phyloP scores from a whole-genome alignment of 176 grass and related monocot genomes.

The Triticum dicoccoides region DNA sequence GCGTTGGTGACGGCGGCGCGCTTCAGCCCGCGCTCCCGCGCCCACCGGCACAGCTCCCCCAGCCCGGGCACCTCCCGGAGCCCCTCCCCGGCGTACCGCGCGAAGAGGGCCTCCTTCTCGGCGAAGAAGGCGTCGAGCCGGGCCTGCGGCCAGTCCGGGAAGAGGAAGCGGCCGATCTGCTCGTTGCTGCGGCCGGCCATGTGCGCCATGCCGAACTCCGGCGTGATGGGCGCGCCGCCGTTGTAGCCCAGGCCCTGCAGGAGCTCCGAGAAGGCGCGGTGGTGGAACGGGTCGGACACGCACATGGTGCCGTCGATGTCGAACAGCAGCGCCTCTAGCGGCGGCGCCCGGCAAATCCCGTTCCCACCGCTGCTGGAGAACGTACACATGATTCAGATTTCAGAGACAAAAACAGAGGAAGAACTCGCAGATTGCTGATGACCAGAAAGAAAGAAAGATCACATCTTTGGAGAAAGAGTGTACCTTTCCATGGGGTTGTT shows the following conservation, averaged over 20 bases:
- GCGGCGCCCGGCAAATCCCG: slow-evolving; percentile 32
- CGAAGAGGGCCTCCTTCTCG: slow-evolving; percentile 75
- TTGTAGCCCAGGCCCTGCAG: slow-evolving; percentile 73
- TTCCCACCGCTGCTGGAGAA: slow-evolving; percentile 13
- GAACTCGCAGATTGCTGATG: background rate
- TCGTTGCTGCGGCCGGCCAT: slow-evolving; percentile 71
- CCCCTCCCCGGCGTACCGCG: slow-evolving; percentile 56
- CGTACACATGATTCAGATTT: background rate
- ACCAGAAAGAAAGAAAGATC: background rate
- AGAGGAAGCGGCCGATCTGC: slow-evolving; percentile 58
- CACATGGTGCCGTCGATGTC: slow-evolving; percentile 82
- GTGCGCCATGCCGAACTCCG: slow-evolving; percentile 66
- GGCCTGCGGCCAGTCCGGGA: slow-evolving; percentile 62
- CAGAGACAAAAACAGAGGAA: background rate
- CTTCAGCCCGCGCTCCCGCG: slow-evolving; percentile 42
- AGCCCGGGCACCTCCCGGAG: slow-evolving; percentile 64
- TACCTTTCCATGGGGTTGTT: background rate
- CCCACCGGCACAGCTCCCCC: slow-evolving; percentile 55
- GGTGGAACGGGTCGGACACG: slow-evolving; percentile 74
- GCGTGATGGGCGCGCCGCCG: slow-evolving; percentile 63
- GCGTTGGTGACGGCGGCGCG: slow-evolving; percentile 80
- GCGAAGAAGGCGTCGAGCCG: slow-evolving; percentile 52
- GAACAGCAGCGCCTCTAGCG: slow-evolving; percentile 71
- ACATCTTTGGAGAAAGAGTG: background rate
- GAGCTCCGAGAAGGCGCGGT: slow-evolving; percentile 67